These are phyloP conservation scores for Arthrobotrys entomopaga DNA, from an alignment of 2,329 filamentous ascomycete species.

Conservation along the genomic window DNA sequence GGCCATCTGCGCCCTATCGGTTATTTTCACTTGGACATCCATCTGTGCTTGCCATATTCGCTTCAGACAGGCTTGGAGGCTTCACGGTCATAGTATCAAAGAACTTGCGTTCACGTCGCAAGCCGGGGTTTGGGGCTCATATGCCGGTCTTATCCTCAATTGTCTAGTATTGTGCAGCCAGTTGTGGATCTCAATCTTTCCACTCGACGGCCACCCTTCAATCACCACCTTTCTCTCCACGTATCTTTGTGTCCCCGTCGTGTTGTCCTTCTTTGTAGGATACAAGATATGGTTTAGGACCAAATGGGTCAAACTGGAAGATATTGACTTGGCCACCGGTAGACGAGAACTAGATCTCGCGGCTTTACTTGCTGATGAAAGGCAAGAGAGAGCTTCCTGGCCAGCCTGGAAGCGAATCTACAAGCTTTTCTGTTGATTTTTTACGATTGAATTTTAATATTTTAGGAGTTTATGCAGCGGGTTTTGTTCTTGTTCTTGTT, in stretches of 20 bases:
- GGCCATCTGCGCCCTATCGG: slow-evolving; percentile 76
- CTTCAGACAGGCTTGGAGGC: slow-evolving; percentile 82
- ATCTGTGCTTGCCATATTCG: slow-evolving; percentile 93
- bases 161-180: slow-evolving; percentile 79
- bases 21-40: slow-evolving; percentile 81
- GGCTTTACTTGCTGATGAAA: slow-evolving; percentile 80
- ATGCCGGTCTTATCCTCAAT: slow-evolving; percentile 81
- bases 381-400: slow-evolving; percentile 76
- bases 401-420: slow-evolving; percentile 80
- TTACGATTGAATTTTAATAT: slow-evolving; percentile 5
- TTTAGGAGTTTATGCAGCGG: slow-evolving; percentile 14
- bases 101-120: slow-evolving; percentile 86
- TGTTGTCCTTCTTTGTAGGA: slow-evolving; percentile 73
- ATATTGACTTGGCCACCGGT: slow-evolving; percentile 90
- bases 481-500: background rate
- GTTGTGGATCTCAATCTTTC: slow-evolving; percentile 87
- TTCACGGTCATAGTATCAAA: slow-evolving; percentile 74
- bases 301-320: slow-evolving; percentile 71
- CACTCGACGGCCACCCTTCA: slow-evolving; percentile 68
- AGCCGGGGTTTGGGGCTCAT: slow-evolving; percentile 81
- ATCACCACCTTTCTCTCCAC: slow-evolving; percentile 77
- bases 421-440: slow-evolving; percentile 73
- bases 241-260: slow-evolving; percentile 76
- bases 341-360: slow-evolving; percentile 84
- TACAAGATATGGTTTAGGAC: slow-evolving; percentile 83